Percentiles rank a stretch among this genome's conserved stretches.
Evolutionary conservation across 805 yeast species (phyloP).

Genomic region (Cyberlindnera misumaiensis): DNA sequence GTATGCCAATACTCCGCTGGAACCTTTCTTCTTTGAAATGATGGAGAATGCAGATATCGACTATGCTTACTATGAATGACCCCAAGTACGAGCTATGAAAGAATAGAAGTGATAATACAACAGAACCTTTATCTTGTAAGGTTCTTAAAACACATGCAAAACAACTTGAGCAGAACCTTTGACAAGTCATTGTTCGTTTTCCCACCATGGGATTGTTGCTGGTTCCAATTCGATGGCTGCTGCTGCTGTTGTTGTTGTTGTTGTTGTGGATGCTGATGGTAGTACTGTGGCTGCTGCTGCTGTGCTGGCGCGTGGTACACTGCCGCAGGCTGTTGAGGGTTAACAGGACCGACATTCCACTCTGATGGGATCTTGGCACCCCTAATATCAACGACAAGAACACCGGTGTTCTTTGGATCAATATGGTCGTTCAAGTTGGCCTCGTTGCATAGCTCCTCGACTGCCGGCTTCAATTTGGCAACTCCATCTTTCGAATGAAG

Average conservation of each 20-base stretch:
- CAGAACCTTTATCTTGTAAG: slow-evolving; percentile 8
- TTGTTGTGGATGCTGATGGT: slow-evolving; percentile 13
- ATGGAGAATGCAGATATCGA: slow-evolving; percentile 16
- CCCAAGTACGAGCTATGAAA: background rate
- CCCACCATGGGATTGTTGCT: slow-evolving; percentile 3
- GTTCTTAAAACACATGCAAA: slow-evolving; percentile 31
- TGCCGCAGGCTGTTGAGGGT: slow-evolving; percentile 21
- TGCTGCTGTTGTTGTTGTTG: slow-evolving; percentile 13
- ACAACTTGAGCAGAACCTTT: slow-evolving; percentile 21
- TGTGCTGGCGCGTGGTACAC: slow-evolving; percentile 27
- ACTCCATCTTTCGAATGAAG: slow-evolving; percentile 74
- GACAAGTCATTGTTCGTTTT: slow-evolving; percentile 8
- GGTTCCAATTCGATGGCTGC: slow-evolving; percentile 8
- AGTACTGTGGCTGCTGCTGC: slow-evolving; percentile 15
- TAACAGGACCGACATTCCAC: slow-evolving; percentile 22
- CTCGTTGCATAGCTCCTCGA: slow-evolving; percentile 68
- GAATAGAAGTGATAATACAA: background rate
- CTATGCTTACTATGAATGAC: slow-evolving; percentile 16
- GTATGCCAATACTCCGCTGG: slow-evolving; percentile 15
- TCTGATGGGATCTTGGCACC: slow-evolving; percentile 37
- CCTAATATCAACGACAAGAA: slow-evolving; percentile 60
- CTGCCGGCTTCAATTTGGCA: slow-evolving; percentile 86
- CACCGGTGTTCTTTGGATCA: slow-evolving; percentile 75
- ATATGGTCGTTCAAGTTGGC: slow-evolving; percentile 53
- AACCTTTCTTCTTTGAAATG: slow-evolving; percentile 10